Percentiles rank a stretch among this genome's conserved stretches.
Evolutionary conservation across 140 eudicot genomes (phyloP).

Genomic region (Oenanthe javanica): DNA sequence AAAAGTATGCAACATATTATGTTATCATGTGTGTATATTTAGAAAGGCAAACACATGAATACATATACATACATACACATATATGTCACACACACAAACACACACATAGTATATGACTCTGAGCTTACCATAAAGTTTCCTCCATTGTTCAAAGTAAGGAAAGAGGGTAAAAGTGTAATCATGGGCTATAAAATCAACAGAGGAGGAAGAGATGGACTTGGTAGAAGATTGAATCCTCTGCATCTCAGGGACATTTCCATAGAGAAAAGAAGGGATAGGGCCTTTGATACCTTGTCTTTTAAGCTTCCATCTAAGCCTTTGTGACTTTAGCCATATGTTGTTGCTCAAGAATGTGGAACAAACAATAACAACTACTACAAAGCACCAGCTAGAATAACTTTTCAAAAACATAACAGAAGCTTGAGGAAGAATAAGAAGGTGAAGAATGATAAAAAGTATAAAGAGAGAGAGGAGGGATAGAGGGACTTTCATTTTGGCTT

Average conservation of each 20-base stretch:
- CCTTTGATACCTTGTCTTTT: constrained; percentile 65
- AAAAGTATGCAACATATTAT: background rate
- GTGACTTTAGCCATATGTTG: constrained; percentile 41
- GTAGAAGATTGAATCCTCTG: constrained; percentile 51
- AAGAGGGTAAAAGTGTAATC: constrained; percentile 69
- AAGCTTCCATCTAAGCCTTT: constrained; percentile 48
- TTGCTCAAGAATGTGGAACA: constrained; percentile 26
- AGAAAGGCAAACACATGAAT: background rate
- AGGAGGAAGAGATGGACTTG: constrained; percentile 7
- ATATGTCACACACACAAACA: no score
- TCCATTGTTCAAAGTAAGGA: constrained; percentile 90
- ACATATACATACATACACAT: no score
- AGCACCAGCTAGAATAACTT: constrained; percentile 15
- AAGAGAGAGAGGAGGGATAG: background rate
- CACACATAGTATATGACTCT: background rate
- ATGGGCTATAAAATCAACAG: constrained; percentile 58
- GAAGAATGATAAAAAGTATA: background rate
- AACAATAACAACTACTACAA: constrained; percentile 9
- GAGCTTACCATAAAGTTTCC: constrained; percentile 61
- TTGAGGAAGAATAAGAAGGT: background rate
- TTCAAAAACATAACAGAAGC: background rate
- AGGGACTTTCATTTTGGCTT: constrained; percentile 9
- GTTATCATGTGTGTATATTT: no score
- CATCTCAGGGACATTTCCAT: constrained; percentile 79
- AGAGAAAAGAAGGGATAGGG: constrained; percentile 55